Conservation (phyloP, 352 stramenopile species). For the Ophiocytium majus region DNA sequence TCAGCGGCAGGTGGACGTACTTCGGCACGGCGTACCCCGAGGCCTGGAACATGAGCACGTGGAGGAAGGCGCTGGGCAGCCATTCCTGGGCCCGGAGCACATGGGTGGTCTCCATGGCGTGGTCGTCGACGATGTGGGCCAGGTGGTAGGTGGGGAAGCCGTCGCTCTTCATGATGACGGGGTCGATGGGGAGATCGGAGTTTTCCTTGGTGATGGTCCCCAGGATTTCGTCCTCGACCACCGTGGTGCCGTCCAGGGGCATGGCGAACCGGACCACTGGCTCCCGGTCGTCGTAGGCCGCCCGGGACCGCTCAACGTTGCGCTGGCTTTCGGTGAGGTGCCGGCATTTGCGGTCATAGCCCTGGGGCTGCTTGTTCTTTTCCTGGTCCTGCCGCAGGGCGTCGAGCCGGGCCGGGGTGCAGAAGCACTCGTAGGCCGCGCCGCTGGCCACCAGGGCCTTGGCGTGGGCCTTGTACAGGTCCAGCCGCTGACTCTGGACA, state of each 20-base stretch:
- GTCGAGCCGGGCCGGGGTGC: neutral
- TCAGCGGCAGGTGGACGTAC: conserved; percentile 80
- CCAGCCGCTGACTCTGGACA: neutral
- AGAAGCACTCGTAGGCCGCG: neutral
- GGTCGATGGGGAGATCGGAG: neutral
- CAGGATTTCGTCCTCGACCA: neutral
- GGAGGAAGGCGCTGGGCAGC: conserved; percentile 74
- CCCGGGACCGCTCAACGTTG: neutral
- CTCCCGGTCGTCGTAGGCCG: neutral
- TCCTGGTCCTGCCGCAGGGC: neutral
- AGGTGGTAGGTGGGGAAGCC: neutral
- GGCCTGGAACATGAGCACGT: conserved; percentile 73
- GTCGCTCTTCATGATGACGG: neutral
- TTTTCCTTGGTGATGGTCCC: neutral
- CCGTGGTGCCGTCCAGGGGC: neutral
- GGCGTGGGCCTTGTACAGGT: neutral
- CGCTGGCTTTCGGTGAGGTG: neutral
- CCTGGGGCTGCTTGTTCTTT: neutral
- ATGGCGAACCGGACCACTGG: neutral
- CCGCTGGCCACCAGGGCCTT: neutral
- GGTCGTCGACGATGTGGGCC: conserved; percentile 83
- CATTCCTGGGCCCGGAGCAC: conserved; percentile 92
- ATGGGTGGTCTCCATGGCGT: conserved; percentile 92
- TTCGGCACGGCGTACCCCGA: conserved; percentile 59
- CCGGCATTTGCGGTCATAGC: neutral